Percentiles rank a stretch among this genome's conserved stretches.
phyloP scores from a whole-genome alignment of 169 alveolate genomes.

The Babesia ovis region DNA sequence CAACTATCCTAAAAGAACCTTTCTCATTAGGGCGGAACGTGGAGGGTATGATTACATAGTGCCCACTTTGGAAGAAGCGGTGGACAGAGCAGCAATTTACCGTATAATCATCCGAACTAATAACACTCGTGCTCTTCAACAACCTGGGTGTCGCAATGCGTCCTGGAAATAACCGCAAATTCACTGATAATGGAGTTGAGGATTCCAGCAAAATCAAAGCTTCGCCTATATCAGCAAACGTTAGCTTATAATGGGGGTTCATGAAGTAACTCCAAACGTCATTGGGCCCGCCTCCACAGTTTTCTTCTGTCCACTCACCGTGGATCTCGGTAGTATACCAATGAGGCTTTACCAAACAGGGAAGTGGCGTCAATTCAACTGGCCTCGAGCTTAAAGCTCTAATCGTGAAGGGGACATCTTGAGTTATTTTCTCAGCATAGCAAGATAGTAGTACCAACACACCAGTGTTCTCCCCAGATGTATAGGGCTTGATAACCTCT shows the following conservation, averaged over 20 bases:
- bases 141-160: constrained; percentile 76
- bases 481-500: not conserved
- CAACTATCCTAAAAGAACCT: constrained; percentile 22
- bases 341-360: constrained; percentile 23
- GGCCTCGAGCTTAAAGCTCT: constrained; percentile 26
- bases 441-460: constrained; percentile 26
- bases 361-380: not conserved
- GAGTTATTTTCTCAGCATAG: constrained; percentile 17
- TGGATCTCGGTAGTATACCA: constrained; percentile 41
- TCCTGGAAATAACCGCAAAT: constrained; percentile 76
- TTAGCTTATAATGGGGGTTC: constrained; percentile 79
- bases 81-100: constrained; percentile 76
- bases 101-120: constrained; percentile 76
- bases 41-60: constrained; percentile 72
- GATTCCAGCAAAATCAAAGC: constrained; percentile 73
- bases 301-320: constrained; percentile 70
- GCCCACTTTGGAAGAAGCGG: constrained; percentile 58
- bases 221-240: constrained; percentile 61
- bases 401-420: constrained; percentile 13
- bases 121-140: constrained; percentile 72
- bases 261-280: constrained; percentile 75
- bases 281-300: constrained; percentile 81
- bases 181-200: constrained; percentile 76
- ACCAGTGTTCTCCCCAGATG: not conserved
- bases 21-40: constrained; percentile 31